Base-by-base conservation (phyloP, 2,329 filamentous ascomycete species). In the Sclerotinia subarctica region DNA sequence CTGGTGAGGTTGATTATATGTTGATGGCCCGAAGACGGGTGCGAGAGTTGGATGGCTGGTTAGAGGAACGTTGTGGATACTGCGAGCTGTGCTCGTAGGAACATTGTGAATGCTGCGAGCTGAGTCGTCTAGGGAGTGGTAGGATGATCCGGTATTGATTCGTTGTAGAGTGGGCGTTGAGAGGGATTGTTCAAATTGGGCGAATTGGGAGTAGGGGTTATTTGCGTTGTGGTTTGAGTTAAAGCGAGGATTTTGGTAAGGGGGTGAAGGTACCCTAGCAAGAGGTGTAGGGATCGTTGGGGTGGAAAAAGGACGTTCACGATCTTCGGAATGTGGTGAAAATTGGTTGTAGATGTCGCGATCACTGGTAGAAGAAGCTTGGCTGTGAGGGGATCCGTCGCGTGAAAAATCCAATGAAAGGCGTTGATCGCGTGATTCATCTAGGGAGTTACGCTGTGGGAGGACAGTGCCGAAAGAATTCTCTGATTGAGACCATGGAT, bases 101-200 rank as follows among this genome's bases (percentile, higher is more conserved):
- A 58, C 32, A 8, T 29, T 56, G 38, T 58, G 64, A 26, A 66
- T 47, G 8, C 53, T 57, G 8, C 38, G 64, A 32, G 42, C 24
- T 44, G 64, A 42, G 32, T 47, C 64, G 19, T 47, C 64, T 19
- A 62, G 29, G 26, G 64, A 66, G 24, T 52, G 64, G 13, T 38
- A 60, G 4, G 64, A 66, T 21, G 64, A 53, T 8, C 54, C 64
- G 15, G 64, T 67, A n/a, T 44, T 54, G 10, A 62, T 24, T 21
- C 64, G 35, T 44, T 67, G 64, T 13, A 67, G 35, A 51, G 64
- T 60, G 44, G 64, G 64, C 5, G 64, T 62, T 26, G 54, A 60
- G 15, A 60, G 46, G 32, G 64, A 67, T 46, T 67, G 64, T 46
- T 67, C 64, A 11, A 67, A 67, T 62, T 67, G 44, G 19, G 64